Evolutionary conservation across 139 green algal genomes (phyloP).

Genomic region (Monoraphidium neglectum): DNA sequence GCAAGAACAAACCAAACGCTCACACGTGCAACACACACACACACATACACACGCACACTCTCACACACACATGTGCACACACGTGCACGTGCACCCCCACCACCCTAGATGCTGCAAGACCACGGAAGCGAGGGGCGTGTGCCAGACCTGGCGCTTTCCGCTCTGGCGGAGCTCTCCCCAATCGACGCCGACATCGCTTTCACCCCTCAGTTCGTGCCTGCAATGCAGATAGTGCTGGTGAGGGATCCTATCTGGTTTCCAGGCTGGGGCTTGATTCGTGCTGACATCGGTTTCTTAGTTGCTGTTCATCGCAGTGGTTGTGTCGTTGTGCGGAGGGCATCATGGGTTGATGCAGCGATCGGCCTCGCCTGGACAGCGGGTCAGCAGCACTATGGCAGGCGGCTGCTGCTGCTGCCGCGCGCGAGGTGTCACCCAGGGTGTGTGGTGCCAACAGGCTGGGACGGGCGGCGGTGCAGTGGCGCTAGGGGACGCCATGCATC

Average conservation of each 20-base stretch:
- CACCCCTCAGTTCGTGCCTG: background rate
- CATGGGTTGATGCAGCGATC: too few species aligned
- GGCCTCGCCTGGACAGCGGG: too few species aligned
- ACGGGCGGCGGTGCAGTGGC: background rate
- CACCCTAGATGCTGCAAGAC: conserved; percentile 31
- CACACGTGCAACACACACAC: too few species aligned
- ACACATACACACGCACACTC: too few species aligned
- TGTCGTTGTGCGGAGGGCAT: too few species aligned
- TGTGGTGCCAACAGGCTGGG: too few species aligned
- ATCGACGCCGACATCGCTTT: background rate
- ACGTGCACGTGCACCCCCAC: too few species aligned
- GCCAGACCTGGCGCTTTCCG: conserved; percentile 4
- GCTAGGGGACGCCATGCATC: background rate
- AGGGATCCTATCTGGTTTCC: background rate
- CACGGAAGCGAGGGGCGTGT: conserved; percentile 19
- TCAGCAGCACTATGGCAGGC: too few species aligned
- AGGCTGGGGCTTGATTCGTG: background rate
- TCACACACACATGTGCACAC: too few species aligned
- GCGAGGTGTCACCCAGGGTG: too few species aligned
- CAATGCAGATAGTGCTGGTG: conserved; percentile 23
- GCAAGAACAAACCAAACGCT: too few species aligned
- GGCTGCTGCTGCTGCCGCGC: too few species aligned
- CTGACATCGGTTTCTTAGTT: background rate
- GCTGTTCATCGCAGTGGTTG: background rate
- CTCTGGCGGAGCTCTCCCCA: conserved; percentile 11